A percentile compares a stretch with the other conserved stretches of the same genome.
Evolutionary conservation across 495 filamentous ascomycete species (phyloP).

Genomic region (Letharia columbiana): DNA sequence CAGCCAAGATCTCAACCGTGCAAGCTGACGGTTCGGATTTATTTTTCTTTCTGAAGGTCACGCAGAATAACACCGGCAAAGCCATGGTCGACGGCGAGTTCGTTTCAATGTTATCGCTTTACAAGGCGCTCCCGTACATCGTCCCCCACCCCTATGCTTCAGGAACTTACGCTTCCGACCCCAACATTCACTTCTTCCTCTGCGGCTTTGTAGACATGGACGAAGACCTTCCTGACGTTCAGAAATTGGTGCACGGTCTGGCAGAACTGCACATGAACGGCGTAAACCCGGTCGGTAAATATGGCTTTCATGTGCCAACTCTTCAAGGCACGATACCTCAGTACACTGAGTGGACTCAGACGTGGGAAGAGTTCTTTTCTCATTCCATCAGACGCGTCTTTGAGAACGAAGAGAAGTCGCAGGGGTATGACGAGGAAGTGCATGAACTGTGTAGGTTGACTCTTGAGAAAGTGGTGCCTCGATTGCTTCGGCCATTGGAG

Average conservation of each 20-base stretch:
- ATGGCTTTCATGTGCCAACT: slow-evolving; percentile 19
- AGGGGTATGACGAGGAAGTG: slow-evolving; percentile 27
- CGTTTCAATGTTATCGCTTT: slow-evolving; percentile 13
- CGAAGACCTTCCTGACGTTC: slow-evolving; percentile 15
- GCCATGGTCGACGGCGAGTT: slow-evolving; percentile 21
- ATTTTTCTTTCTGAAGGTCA: slow-evolving; percentile 23
- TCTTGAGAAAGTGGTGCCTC: slow-evolving; percentile 34
- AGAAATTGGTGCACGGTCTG: neutral
- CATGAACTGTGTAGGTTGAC: slow-evolving; percentile 20
- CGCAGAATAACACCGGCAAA: slow-evolving; percentile 3
- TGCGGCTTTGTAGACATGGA: slow-evolving; percentile 22
- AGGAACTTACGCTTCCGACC: slow-evolving; percentile 7
- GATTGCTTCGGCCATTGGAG: slow-evolving; percentile 35
- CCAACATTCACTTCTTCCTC: slow-evolving; percentile 18
- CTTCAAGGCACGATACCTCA: slow-evolving; percentile 20
- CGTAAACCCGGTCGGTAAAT: slow-evolving; percentile 20
- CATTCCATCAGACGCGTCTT: slow-evolving; percentile 25
- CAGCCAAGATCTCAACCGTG: slow-evolving; percentile 30
- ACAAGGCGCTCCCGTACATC: slow-evolving; percentile 8
- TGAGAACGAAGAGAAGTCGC: slow-evolving; percentile 28
- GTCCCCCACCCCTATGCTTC: slow-evolving; percentile 14
- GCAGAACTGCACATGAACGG: slow-evolving; percentile 19
- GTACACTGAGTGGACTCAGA: slow-evolving; percentile 21
- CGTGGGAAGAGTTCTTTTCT: slow-evolving; percentile 38
- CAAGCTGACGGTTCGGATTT: slow-evolving; percentile 25